A percentile compares a stretch with the other conserved stretches of the same genome.
Conservation (phyloP, 1,284 basidiomycete species). For the Cryptococcus jaspeensis region DNA sequence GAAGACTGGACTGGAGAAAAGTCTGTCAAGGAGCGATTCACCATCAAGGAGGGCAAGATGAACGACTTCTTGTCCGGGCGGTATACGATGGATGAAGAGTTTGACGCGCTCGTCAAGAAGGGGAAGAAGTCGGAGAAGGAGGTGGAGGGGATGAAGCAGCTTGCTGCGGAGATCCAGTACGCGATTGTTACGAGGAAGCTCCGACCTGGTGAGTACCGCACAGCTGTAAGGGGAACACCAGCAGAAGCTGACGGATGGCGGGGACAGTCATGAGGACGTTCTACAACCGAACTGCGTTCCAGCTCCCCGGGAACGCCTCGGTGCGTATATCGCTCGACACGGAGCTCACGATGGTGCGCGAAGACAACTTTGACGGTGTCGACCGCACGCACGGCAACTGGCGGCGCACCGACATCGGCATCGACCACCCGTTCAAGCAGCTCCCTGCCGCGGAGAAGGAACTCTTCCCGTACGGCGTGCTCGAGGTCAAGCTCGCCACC, state of each 20-base stretch:
- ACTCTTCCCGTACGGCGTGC: conserved; percentile 85
- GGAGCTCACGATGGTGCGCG: conserved; percentile 87
- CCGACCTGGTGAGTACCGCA: conserved; percentile 67
- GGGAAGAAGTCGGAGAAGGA: conserved; percentile 95
- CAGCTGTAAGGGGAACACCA: too few species aligned
- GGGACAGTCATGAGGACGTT: conserved; percentile 93
- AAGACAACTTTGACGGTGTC: conserved; percentile 93
- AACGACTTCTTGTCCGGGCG: conserved; percentile 88
- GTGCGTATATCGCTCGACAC: conserved; percentile 98
- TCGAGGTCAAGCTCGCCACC: conserved; percentile 97
- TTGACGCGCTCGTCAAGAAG: conserved; percentile 81
- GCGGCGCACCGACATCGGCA: conserved; percentile 90
- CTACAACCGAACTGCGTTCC: conserved; percentile 98
- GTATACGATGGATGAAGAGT: conserved; percentile 92
- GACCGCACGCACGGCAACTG: conserved; percentile 81
- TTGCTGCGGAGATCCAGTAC: conserved; percentile 96
- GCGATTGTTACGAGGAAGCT: conserved; percentile 80
- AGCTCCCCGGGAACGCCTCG: conserved; percentile 94
- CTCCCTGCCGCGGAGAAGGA: conserved; percentile 79
- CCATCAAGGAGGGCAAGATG: conserved; percentile 91
- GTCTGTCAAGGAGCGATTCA: conserved; percentile 96
- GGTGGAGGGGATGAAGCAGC: conserved; percentile 91
- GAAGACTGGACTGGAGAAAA: conserved; percentile 99
- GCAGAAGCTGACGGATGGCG: neutral
- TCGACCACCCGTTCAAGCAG: conserved; percentile 86